A percentile compares a stretch with the other conserved stretches of the same genome.
Conservation (phyloP, 257 asterid genomes). For the Solanum tarapatanum region DNA sequence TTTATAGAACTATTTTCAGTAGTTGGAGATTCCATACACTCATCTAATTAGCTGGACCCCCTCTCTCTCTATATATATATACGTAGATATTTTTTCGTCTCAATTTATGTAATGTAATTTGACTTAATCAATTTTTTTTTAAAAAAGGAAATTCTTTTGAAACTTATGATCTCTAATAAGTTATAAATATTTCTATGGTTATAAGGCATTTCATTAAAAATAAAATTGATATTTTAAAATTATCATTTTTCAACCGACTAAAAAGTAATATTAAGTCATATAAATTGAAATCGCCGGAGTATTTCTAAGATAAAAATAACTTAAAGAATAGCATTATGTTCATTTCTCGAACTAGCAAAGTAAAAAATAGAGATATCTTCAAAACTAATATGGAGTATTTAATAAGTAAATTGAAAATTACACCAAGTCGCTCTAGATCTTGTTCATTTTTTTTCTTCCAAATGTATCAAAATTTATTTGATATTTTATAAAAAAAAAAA, state of each 20-base stretch:
- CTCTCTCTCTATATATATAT: too few species aligned
- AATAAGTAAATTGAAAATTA: neutral
- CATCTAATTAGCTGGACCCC: neutral
- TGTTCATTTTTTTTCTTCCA: neutral
- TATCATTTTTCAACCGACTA: too few species aligned
- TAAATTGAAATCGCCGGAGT: too few species aligned
- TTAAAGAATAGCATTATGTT: neutral
- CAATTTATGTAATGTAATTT: too few species aligned
- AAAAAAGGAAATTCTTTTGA: too few species aligned
- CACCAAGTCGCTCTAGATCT: neutral
- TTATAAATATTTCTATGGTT: too few species aligned
- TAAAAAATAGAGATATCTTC: neutral
- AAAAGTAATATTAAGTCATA: neutral
- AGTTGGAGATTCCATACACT: neutral
- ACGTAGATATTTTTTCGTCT: too few species aligned
- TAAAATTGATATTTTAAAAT: too few species aligned
- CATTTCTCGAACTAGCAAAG: neutral
- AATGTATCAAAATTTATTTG: neutral
- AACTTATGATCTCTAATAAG: rapidly evolving
- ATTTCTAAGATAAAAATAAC: too few species aligned
- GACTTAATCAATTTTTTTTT: rapidly evolving
- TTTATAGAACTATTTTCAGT: neutral
- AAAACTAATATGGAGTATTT: neutral
- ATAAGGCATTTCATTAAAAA: too few species aligned
- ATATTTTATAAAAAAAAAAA: neutral